These are phyloP conservation scores for Solanum acaule DNA, from an alignment of 257 asterid species.

Conservation along the genomic window DNA sequence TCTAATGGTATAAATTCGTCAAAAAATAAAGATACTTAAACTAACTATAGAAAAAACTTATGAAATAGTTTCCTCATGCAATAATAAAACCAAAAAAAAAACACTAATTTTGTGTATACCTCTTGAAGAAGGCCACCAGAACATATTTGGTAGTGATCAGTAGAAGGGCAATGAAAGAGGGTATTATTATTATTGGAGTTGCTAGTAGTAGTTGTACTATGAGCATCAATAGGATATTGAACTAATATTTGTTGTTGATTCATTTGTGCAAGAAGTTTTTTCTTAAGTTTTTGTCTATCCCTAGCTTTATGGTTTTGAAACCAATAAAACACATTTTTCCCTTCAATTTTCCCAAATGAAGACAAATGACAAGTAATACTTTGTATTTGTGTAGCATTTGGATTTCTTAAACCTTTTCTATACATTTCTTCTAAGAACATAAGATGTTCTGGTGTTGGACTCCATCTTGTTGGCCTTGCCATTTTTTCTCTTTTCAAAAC, in stretches of 20 bases:
- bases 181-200: neutral
- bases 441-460: slow-evolving; percentile 76
- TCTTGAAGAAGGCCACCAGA: neutral
- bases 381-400: slow-evolving; percentile 78
- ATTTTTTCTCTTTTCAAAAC: neutral
- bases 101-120: neutral
- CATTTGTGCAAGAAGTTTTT: neutral
- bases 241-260: neutral
- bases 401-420: slow-evolving; percentile 50
- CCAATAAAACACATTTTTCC: slow-evolving; percentile 82
- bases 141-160: neutral
- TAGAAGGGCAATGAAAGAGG: neutral
- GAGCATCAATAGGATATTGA: neutral
- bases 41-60: neutral
- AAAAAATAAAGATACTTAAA: too few relatives aligned
- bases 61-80: neutral
- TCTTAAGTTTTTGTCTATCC: slow-evolving; percentile 50
- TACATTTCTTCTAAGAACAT: slow-evolving; percentile 73
- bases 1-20: too few relatives aligned
- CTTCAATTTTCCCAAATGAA: slow-evolving; percentile 67
- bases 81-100: neutral
- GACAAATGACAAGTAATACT: slow-evolving; percentile 55
- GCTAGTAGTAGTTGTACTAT: neutral
- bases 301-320: slow-evolving; percentile 79
- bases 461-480: slow-evolving; percentile 46